Percentiles rank a stretch among this genome's conserved stretches.
phyloP scores from a whole-genome alignment of 371 early-diverging fungal species.

The Batkoa obscura region DNA sequence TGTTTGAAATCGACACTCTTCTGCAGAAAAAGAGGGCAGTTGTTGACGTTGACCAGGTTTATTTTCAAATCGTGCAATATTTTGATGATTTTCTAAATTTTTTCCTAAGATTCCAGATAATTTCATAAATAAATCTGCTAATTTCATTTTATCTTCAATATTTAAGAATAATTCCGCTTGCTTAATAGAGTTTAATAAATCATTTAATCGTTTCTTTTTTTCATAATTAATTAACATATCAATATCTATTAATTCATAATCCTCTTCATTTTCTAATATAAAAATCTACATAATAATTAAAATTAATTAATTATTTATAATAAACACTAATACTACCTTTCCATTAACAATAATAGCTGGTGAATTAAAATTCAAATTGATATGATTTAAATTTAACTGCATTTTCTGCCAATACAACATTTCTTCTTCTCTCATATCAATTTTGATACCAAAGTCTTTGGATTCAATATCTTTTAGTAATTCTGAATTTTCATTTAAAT shows the following conservation, averaged over 20 bases:
- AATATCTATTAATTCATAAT: conserved; percentile 15
- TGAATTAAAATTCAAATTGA: no score
- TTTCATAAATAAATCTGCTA: neutral
- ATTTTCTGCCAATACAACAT: no score
- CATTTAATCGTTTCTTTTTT: conserved; percentile 16
- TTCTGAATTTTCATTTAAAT: no score
- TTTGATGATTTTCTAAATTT: neutral
- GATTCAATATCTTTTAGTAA: no score
- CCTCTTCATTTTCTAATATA: conserved; percentile 10
- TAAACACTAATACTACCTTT: no score
- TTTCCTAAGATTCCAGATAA: neutral
- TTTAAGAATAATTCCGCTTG: neutral
- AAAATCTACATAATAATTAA: conserved; percentile 2
- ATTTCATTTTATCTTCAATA: neutral
- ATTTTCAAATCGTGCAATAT: neutral
- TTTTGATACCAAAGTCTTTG: no score
- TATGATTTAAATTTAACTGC: no score
- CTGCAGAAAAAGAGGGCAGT: neutral
- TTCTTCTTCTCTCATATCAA: no score
- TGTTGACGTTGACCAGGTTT: neutral
- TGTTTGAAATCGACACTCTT: neutral
- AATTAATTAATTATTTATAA: neutral
- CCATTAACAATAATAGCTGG: no score
- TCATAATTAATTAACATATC: conserved; percentile 22
- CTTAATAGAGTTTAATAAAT: neutral